Base-by-base conservation (phyloP, 2,329 filamentous ascomycete species). In the Xylariaceae sp. region DNA sequence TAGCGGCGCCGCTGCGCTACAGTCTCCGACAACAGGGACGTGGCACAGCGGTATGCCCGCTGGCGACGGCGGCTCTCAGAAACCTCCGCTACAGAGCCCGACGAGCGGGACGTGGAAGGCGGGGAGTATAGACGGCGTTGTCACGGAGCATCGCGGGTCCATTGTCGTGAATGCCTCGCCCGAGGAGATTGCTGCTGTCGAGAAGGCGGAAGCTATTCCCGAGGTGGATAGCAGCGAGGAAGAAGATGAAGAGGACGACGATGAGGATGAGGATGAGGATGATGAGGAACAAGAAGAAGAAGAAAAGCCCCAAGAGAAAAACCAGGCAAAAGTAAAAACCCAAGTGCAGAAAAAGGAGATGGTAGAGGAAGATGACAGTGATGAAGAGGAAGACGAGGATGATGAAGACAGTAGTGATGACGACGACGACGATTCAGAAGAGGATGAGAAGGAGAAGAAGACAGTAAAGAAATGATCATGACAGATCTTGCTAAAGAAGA, bases 1-100 rank as follows among this genome's bases (percentile, higher is more conserved):
- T 5, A 38, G 38, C 36, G 47, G 39, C 38, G 46, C 53, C 8
- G 55, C 61, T 3, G 67, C 66, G 4, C 63, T 76, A 19, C 73
- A 75, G 49, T 74, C 71, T 1, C 71, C 73, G 1, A 73, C 68
- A 6, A 66, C 67, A 8, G 64, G 67, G 6, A 66, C 69, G n/a
- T 74, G 71, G 72, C 65, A 61, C 42, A 56, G 56, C 11, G 54
- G 56, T 8, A 48, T 54, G 23, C 44, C 47, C 11, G 42, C 52
- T 16, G n/a, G n/a, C n/a, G 41, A 54, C 5, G 57, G 62, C 37
- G 47, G 52, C 16, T 53, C 59, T 4, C 57, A 59, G 40, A n/a
- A n/a, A n/a, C 59, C 62, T 40, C 58, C 63, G 16, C 53, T 74
- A 35, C 73, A 76, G 58, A 71, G 67, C 50, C 73, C 68, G 14